Evolutionary conservation across 352 stramenopile species (phyloP), one percentile per base, ranked within the genome.

Genomic region (Lagenidium giganteum): DNA sequence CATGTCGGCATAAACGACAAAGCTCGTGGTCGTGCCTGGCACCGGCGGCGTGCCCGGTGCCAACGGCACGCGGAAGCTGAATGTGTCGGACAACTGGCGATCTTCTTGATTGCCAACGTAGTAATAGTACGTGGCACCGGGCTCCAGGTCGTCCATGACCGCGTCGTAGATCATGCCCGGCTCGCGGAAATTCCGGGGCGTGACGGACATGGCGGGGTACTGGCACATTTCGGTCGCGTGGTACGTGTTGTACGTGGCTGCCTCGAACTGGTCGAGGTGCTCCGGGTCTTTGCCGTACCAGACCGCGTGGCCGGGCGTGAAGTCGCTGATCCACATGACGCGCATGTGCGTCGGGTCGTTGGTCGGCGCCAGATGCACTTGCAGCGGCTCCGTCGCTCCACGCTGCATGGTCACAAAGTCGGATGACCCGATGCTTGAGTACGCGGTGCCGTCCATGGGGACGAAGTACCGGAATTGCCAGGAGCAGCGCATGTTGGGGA

Each of bases 1-100:
- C 51, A 92, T 56, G 57, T 94, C 80, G 24, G 62, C 83, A 40
- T 83, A 87, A 11, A 86, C 77, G 32, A 94, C 66, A 32, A 85
- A 94, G 14, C 66, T 77, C 51, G 83, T 70, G 21, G 55, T 68
- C 5, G 8, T 43, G 50, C 20, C 44, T 50, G 17, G 46, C 31
- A 65, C 47, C 18, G 46, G n/a, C n/a, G 3, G 28, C 21, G 13
- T 16, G 16, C 64, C 64, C 8, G 38, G 21, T 8, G 45, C 36
- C 18, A 59, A 56, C 12, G 59, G 55, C 51, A 70, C 51, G 3
- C 41, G 42, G 20, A 74, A 74, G 35, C 60, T 47, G 11, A 56
- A 46, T 9, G 57, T 42, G 28, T 64, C 55, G 32, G 51, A 65
- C 37, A 59, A 26, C 39, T 59, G 28, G n/a, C 52, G 9, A 14